Conservation (phyloP, 2,329 filamentous ascomycete genomes). For the Phyllosticta citribraziliensis region DNA sequence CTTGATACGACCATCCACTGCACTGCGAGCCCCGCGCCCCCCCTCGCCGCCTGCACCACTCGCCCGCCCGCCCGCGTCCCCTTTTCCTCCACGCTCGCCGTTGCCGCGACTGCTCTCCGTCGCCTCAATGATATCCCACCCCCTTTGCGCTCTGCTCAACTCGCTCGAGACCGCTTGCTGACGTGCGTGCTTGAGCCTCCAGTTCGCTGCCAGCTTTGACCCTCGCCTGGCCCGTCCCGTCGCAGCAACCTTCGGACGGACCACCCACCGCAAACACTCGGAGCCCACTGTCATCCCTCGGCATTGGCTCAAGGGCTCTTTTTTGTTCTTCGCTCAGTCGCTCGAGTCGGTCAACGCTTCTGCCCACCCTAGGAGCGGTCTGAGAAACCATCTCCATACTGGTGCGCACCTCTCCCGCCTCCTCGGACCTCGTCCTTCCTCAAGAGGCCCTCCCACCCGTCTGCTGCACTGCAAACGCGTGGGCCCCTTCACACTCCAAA, state of each 20-base stretch:
- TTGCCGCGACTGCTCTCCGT: not conserved
- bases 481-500: conserved; percentile 7
- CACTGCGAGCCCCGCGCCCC: conserved; percentile 16
- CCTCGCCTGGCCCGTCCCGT: conserved; percentile 11
- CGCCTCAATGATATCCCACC: not conserved
- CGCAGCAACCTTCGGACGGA: conserved; percentile 8
- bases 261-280: conserved; percentile 9
- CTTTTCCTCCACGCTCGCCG: conserved; percentile 24
- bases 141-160: not conserved
- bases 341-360: conserved; percentile 3
- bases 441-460: conserved; percentile 1
- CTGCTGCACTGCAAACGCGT: conserved; percentile 10
- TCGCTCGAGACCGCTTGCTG: conserved; percentile 1
- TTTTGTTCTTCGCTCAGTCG: not conserved
- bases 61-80: conserved; percentile 23
- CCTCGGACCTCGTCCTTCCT: conserved; percentile 11
- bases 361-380: conserved; percentile 9
- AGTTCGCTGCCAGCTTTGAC: conserved; percentile 11
- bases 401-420: conserved; percentile 12
- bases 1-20: not conserved
- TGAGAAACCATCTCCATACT: conserved; percentile 9
- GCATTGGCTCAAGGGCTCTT: not conserved
- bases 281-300: not conserved
- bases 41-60: conserved; percentile 9
- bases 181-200: conserved; percentile 3